Evolutionary conservation across 305 asterid genomes (phyloP), one percentile per base, ranked within the genome.

Genomic region (Salvia sclarea): DNA sequence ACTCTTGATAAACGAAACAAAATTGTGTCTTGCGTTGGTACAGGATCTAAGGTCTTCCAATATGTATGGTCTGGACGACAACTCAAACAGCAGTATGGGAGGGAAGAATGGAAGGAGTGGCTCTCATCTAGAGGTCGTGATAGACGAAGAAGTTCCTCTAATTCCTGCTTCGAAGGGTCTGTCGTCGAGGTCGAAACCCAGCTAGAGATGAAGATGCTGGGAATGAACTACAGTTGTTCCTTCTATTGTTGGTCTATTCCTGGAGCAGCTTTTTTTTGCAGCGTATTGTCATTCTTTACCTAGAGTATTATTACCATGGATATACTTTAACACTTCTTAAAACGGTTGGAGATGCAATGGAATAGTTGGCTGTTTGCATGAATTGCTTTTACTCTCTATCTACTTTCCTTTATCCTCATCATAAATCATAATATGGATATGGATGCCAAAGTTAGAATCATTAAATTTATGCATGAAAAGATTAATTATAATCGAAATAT

Each of bases 61-160:
- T 69, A 64, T 72, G 56, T 79, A 79, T 48, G 75, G 75, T 21
- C 43, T 74, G 31, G 82, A 79, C 43, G 84, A 78, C 3, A 71
- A 72, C 63, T 55, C 80, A 7, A 79, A 71, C 62, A 71, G 33
- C 55, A 53, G 71, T 6, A 30, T 72, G 14, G 81, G 71, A 8
- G 77, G 76, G 25, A 82, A 70, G 68, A 69, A 63, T 1, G 76
- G 60, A 64, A 78, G 83, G 75, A 64, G 66, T 69, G 70, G 72
- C 53, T 73, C 85, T 69, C 78, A 81, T 49, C 31, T 71, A 52
- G 85, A 77, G 31, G 75, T 61, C 37, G 61, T 61, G 13, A 76
- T 69, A 5, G 87, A 85, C 25, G 90, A 82, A 67, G 87, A 82
- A 57, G 80, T 86, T 28, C 87, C 90, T 45, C 59, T 82, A 6